Conservation (phyloP, 371 early-diverging fungal genomes). For the Basidiobolus meristosporus region DNA sequence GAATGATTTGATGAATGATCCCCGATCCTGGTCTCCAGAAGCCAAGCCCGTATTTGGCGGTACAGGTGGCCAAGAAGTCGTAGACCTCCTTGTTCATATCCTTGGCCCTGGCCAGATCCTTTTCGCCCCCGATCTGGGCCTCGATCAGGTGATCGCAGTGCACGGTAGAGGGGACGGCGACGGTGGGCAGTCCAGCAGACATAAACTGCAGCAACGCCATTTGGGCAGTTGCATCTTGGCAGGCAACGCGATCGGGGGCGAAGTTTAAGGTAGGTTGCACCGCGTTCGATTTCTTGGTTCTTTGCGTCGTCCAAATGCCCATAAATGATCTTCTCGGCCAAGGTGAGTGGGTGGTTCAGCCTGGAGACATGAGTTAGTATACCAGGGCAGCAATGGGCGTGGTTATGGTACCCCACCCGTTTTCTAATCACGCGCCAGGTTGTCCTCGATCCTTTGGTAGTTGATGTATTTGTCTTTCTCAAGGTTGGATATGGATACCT, state of each 20-base stretch:
- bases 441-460: slow-evolving; percentile 85
- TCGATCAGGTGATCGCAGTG: too few species aligned
- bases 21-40: slow-evolving; percentile 97
- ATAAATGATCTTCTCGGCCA: too few species aligned
- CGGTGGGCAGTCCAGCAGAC: slow-evolving; percentile 70
- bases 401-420: too few species aligned
- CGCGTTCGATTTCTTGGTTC: slow-evolving; percentile 62
- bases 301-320: slow-evolving; percentile 84
- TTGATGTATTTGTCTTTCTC: slow-evolving; percentile 83
- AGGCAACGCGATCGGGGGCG: slow-evolving; percentile 91
- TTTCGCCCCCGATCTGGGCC: too few species aligned
- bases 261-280: slow-evolving; percentile 76
- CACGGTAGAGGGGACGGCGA: too few species aligned
- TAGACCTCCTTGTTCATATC: slow-evolving; percentile 93
- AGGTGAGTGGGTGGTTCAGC: slow-evolving; percentile 60
- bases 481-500: too few species aligned
- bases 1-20: slow-evolving; percentile 95
- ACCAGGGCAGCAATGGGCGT: too few species aligned
- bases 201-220: slow-evolving; percentile 96
- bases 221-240: slow-evolving; percentile 94
- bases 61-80: slow-evolving; percentile 73
- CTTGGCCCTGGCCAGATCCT: too few species aligned
- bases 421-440: slow-evolving; percentile 77
- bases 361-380: slow-evolving; percentile 18
- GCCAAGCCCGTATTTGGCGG: slow-evolving; percentile 85